Conservation (phyloP, 106 monocot genomes). For the Apostasia shenzhenica region DNA sequence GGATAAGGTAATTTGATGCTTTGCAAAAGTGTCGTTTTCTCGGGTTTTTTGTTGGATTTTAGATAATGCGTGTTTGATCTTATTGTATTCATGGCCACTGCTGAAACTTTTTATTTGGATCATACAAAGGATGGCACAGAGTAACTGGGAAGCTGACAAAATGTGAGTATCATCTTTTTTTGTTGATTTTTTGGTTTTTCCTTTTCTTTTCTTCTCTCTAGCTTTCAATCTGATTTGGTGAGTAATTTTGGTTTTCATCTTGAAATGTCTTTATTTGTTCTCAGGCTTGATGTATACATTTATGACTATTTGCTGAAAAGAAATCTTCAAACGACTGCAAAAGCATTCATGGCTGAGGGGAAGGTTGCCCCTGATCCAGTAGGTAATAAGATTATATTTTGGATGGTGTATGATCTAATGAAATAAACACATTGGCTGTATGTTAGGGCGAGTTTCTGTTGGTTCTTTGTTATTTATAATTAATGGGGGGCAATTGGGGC, state of each 20-base stretch:
- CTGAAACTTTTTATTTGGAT: background rate
- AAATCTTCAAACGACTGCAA: slow-evolving; percentile 55
- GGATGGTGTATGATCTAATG: too few relatives aligned
- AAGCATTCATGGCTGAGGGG: slow-evolving; percentile 91
- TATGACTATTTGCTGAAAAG: slow-evolving; percentile 61
- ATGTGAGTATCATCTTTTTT: slow-evolving; percentile 29
- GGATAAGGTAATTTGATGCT: background rate
- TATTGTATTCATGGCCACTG: background rate
- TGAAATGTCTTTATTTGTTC: background rate
- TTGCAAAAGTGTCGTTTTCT: background rate
- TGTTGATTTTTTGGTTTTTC: background rate
- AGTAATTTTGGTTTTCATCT: background rate
- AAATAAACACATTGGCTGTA: too few relatives aligned
- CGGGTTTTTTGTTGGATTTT: too few relatives aligned
- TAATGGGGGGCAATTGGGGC: too few relatives aligned
- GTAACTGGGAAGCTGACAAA: slow-evolving; percentile 74
- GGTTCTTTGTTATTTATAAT: too few relatives aligned
- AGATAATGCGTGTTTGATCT: slow-evolving; percentile 4
- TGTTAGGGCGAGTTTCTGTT: too few relatives aligned
- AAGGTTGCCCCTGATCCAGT: slow-evolving; percentile 92
- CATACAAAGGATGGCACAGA: slow-evolving; percentile 41
- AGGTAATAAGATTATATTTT: slow-evolving; percentile 28
- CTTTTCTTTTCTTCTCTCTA: background rate
- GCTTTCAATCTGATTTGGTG: slow-evolving; percentile 1
- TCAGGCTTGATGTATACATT: slow-evolving; percentile 68